Base-by-base conservation (phyloP, 768 basidiomycete genomes). In the Sutorius australiensis region DNA sequence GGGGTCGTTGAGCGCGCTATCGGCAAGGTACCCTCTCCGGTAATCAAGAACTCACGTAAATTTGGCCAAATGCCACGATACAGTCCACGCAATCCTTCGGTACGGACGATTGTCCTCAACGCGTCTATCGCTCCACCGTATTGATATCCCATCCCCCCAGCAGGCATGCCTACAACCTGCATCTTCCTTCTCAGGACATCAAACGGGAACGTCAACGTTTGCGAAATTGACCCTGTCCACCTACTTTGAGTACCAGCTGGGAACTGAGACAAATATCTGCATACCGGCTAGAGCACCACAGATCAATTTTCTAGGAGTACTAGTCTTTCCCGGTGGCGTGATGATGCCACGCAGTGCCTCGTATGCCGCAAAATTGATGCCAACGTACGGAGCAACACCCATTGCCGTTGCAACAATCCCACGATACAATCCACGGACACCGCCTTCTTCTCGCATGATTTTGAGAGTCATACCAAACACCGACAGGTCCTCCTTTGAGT, bases 171-270 rank as follows among this genome's bases (percentile, higher is more conserved):
- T 6, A 83, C 80, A 54, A 95, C 90, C 69, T 98, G 95, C 87
- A 98, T 93, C 77, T 98, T 95, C 55, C 95, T 80, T 43, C 95
- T 80, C 53, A 98, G 71, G 6, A 98, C 91, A 67, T 99, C 95
- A 63, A 97, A 91, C 9, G 95, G 95, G 68, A 95, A 98, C 5
- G 95, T 98, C 61, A 98, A 71, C 46, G 93, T 92, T 69, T 98
- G 92, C 12, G 93, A 94, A 58, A 95, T 87, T 24, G 87, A 84
- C n/a, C 92, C 92, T 81, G 71, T 28, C 24, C 24, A 48, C 46
- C 24, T 10, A 39, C 54, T 6, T 46, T 60, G n/a, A 57, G 49
- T 24, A 49, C 34, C 10, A 38, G 19, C 44, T 19, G n/a, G 30
- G 47, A 58, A 24, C 31, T 19, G 36, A 28, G 47, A 48, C 42